Conservation (phyloP, 2,329 filamentous ascomycete species). For the Curvularia eragrostidis region DNA sequence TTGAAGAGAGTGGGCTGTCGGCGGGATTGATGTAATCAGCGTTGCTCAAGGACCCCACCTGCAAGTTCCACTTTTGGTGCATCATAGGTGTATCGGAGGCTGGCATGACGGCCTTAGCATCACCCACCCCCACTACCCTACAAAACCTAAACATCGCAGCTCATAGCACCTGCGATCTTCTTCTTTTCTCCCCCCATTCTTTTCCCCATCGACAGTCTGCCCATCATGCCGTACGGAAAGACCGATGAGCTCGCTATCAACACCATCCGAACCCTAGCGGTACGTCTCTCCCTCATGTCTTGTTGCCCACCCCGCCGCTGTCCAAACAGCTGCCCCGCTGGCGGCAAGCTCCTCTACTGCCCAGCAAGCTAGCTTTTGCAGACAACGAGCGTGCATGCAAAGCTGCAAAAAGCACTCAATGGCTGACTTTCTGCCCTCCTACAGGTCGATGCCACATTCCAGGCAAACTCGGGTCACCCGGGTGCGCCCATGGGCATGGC, state of each 20-base stretch:
- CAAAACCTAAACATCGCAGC: slow-evolving; percentile 24
- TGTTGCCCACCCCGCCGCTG: slow-evolving; percentile 21
- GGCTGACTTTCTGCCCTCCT: slow-evolving; percentile 37
- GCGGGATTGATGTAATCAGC: slow-evolving; percentile 23
- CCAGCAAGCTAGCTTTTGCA: slow-evolving; percentile 23
- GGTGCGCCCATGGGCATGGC: slow-evolving; percentile 98
- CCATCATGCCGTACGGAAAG: slow-evolving; percentile 85
- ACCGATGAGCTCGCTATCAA: slow-evolving; percentile 92
- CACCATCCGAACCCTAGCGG: slow-evolving; percentile 95
- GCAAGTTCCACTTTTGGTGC: slow-evolving; percentile 15
- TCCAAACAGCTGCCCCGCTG: slow-evolving; percentile 36
- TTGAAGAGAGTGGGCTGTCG: slow-evolving; percentile 3
- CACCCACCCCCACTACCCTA: slow-evolving; percentile 25
- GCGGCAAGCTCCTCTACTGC: slow-evolving; percentile 16
- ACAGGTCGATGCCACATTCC: slow-evolving; percentile 95
- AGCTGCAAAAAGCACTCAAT: slow-evolving; percentile 25
- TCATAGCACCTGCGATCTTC: slow-evolving; percentile 22
- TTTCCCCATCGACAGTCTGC: slow-evolving; percentile 27
- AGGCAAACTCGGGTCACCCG: slow-evolving; percentile 97
- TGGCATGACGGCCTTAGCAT: slow-evolving; percentile 14
- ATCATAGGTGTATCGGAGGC: slow-evolving; percentile 16
- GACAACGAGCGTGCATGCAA: slow-evolving; percentile 1
- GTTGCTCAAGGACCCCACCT: slow-evolving; percentile 17
- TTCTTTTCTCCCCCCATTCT: slow-evolving; percentile 22
- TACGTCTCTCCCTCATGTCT: slow-evolving; percentile 62